Percentiles rank a stretch among this genome's conserved stretches.
phyloP scores from a whole-genome alignment of 2,329 filamentous ascomycete species.

The Colletotrichum plurivorum region DNA sequence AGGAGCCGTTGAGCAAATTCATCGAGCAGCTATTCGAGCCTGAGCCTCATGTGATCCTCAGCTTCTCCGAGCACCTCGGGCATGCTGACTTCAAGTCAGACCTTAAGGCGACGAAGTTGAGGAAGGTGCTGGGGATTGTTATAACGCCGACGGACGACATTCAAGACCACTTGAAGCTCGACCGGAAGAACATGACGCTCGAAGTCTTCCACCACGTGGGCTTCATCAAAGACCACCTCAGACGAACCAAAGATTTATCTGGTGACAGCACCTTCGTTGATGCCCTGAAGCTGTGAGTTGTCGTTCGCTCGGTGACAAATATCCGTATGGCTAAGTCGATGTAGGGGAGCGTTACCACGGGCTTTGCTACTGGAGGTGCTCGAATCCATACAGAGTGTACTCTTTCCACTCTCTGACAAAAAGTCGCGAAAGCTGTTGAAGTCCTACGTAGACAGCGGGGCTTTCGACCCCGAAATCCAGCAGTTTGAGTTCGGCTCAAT shows the following conservation, averaged over 20 bases:
- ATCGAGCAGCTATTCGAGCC: conserved; percentile 4
- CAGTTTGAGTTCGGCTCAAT: conserved; percentile 24
- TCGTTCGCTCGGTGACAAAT: no score
- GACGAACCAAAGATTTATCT: conserved; percentile 17
- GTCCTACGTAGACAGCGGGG: conserved; percentile 17
- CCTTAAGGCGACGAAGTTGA: conserved; percentile 27
- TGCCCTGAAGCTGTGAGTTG: neutral
- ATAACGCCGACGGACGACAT: conserved; percentile 35
- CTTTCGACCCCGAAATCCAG: conserved; percentile 38
- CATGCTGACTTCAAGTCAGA: conserved; percentile 9
- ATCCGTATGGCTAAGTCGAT: neutral
- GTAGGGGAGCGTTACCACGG: conserved; percentile 39
- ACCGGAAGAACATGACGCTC: conserved; percentile 24
- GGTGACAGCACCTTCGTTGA: neutral
- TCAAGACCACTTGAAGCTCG: conserved; percentile 34
- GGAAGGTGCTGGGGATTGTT: conserved; percentile 18
- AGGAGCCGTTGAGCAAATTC: no score
- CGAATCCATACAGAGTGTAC: conserved; percentile 35
- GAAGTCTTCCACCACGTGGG: conserved; percentile 36
- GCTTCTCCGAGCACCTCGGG: conserved; percentile 10
- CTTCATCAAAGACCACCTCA: conserved; percentile 40
- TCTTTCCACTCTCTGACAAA: conserved; percentile 39
- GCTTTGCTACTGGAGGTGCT: conserved; percentile 38
- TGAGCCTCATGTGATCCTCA: neutral
- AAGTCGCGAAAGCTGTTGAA: conserved; percentile 36